Evolutionary conservation across 1,139 yeast species (phyloP).

Genomic region (Blastobotrys aristatus): DNA sequence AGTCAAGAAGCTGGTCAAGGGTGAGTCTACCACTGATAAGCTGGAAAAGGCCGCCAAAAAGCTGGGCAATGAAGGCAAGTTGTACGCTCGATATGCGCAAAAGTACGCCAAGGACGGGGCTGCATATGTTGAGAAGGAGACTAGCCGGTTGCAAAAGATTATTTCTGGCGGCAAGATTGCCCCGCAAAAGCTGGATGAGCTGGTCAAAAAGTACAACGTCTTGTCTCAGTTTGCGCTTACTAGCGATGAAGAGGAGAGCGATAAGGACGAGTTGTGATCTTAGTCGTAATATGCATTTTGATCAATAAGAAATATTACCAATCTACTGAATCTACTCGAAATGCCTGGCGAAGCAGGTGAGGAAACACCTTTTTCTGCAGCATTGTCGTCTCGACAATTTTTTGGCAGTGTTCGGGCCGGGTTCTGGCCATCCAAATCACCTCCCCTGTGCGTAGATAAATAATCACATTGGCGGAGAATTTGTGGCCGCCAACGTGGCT

Average conservation of each 20-base stretch:
- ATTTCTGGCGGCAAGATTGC: conserved; percentile 36
- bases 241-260: conserved; percentile 7
- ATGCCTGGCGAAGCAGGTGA: conserved; percentile 56
- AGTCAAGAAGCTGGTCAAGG: conserved; percentile 16
- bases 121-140: conserved; percentile 48
- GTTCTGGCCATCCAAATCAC: conserved; percentile 87
- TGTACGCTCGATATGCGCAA: conserved; percentile 49
- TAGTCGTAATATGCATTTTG: background rate
- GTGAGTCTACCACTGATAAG: conserved; percentile 17
- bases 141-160: conserved; percentile 46
- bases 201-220: conserved; percentile 32
- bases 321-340: conserved; percentile 14
- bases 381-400: conserved; percentile 71
- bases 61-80: conserved; percentile 33
- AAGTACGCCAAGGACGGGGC: conserved; percentile 47
- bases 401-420: conserved; percentile 66
- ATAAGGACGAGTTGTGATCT: conserved; percentile 1
- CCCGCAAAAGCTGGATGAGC: conserved; percentile 33
- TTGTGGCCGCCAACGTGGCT: conserved; percentile 97
- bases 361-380: conserved; percentile 69
- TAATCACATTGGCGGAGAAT: conserved; percentile 79
- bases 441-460: conserved; percentile 68
- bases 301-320: conserved; percentile 9
- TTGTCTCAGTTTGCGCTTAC: conserved; percentile 23
- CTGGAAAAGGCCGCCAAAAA: conserved; percentile 20